Conservation (phyloP, 331 rosid genomes). For the Malus hybrid region DNA sequence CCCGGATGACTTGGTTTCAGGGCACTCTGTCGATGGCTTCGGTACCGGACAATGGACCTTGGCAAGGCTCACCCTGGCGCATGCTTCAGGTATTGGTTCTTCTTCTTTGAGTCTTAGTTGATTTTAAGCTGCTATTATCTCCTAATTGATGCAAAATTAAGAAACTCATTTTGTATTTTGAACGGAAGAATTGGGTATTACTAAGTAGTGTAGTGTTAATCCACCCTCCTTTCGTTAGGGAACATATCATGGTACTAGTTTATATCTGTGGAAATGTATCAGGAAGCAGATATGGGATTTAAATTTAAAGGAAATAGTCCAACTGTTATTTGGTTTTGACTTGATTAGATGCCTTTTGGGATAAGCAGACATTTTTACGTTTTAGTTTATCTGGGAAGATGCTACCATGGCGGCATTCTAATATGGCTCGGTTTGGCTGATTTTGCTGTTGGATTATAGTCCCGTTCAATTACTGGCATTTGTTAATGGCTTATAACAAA, state of each 20-base stretch:
- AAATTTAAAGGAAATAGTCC: neutral
- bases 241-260: neutral
- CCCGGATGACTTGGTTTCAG: conserved; percentile 54
- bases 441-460: neutral
- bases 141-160: neutral
- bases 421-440: neutral
- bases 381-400: neutral
- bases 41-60: conserved; percentile 17
- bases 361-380: neutral
- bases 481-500: neutral
- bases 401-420: neutral
- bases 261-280: neutral
- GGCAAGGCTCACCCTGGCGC: conserved; percentile 66
- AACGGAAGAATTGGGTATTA: no score
- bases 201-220: no score
- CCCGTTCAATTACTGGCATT: neutral
- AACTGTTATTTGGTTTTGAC: neutral
- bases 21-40: conserved; percentile 35
- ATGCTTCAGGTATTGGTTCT: conserved; percentile 56
- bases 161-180: neutral
- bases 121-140: neutral
- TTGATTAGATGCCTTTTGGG: neutral
- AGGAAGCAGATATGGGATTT: neutral
- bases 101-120: neutral
- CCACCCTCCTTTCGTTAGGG: neutral